Base-by-base conservation (phyloP, 306 rosid species). In the Rubus idaeus region DNA sequence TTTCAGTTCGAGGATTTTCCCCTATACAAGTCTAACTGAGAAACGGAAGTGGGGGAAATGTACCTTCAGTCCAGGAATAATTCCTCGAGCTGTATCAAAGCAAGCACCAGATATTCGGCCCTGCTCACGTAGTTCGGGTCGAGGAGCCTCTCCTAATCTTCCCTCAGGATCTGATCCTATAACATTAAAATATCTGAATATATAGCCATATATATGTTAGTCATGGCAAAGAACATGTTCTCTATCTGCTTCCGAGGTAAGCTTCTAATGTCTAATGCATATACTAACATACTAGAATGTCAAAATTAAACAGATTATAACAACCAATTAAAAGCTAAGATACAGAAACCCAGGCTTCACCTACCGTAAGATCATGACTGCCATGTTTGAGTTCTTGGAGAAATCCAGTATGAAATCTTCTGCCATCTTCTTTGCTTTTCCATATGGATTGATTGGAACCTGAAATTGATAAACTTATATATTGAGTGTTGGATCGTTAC, bases 391-490 rank as follows among this genome's bases (percentile, higher is more conserved):
- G 75, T 82, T 89, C 83, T 90, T 95, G 58, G 97, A 95, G 78
- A 92, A 95, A 85, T 95, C 99, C 60, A 89, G 85, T 77, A 95
- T 95, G 81, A 95, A 89, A 82, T 95, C 99, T 85, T 95, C 99
- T 65, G 97, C 95, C 97, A 95, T 95, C 86, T 92, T 95, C 89
- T 95, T 95, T 66, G 97, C 97, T 77, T 95, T 95, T 69, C 99
- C 99, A 70, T 95, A 95, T 67, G 99, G 99, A 90, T 95, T 95
- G 80, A 95, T 95, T n/a, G 97, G 99, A 74, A 80, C 84, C 99
- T 92, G 88, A 68, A 60, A 83, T 61, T 69, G 26, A 64, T 46
- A 49, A 76, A 78, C 68, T 17, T 37, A 40, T 75, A 7, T 0
- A 10, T 58, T 0, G 2, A 74, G 42, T 60, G 68, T 46, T 45